Evolutionary conservation across 2,329 filamentous ascomycete species (phyloP), one percentile per base, ranked within the genome.

Genomic region (Fusarium cicatricum): DNA sequence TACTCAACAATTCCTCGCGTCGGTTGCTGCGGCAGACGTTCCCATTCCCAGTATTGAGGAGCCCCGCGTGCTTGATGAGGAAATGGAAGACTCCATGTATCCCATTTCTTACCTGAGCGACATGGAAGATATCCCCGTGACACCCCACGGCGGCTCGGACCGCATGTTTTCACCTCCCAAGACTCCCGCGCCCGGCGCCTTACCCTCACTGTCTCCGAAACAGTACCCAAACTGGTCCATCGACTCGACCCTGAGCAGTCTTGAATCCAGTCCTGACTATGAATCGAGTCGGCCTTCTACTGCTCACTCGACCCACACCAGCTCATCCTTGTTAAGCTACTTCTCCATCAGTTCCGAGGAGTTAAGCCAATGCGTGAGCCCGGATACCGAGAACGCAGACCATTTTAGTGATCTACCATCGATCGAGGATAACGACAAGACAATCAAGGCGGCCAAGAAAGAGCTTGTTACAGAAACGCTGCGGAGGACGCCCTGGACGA

Each of bases 1-100:
- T 2, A 88, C 86, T 2, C 79, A 86, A 66, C 84, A 88, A 44
- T 89, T 89, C 66, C 80, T 89, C n/a, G 85, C 85, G 3, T 88
- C 85, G 4, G 86, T 89, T 52, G 85, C 84, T 38, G 85, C 85
- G 15, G 86, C 85, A 56, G 86, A 89, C 68, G 76, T 87, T 4
- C 84, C 85, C 19, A 82, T 89, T 45, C 86, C 85, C 12, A 88
- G 85, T 70, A 87, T 89, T 51, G 86, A 89, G 71, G 78, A 83
- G 57, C 80, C 83, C 44, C 76, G 79, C 34, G 71, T 75, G 19
- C 64, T 74, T 33, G 77, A 82, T 63, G 76, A 78, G 62, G 76
- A 78, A 36, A 80, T 81, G 77, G 68, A 72, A 31, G 74, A 76
- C 55, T 68, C 70, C 32, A 53, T 70, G 21, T 73, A 72, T 46